Conservation (phyloP, 768 basidiomycete species). For the Xerocomellus chrysenteron region DNA sequence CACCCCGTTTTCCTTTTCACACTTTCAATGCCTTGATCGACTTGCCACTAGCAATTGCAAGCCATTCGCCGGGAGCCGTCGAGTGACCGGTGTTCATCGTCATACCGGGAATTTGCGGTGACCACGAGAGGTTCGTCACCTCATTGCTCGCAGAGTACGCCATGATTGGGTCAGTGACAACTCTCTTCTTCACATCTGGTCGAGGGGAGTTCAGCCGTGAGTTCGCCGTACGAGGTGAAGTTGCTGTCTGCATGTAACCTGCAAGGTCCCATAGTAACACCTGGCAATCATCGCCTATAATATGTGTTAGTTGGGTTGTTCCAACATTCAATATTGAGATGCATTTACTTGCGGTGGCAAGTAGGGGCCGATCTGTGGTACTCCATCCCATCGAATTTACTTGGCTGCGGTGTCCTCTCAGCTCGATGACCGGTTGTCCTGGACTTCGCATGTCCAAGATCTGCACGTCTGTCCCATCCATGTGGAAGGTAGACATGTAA, state of each 20-base stretch:
- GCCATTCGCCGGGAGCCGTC: slow-evolving; percentile 80
- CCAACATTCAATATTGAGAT: background rate
- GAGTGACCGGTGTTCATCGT: slow-evolving; percentile 72
- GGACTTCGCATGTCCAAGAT: slow-evolving; percentile 97
- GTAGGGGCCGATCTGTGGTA: slow-evolving; percentile 73
- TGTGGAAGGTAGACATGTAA: slow-evolving; percentile 96
- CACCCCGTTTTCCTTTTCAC: slow-evolving; percentile 34
- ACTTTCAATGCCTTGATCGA: slow-evolving; percentile 80
- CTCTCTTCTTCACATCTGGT: slow-evolving; percentile 74
- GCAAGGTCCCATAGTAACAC: slow-evolving; percentile 91
- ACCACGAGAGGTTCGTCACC: slow-evolving; percentile 86
- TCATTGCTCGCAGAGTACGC: slow-evolving; percentile 78
- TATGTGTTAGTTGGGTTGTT: background rate
- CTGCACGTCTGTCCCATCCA: slow-evolving; percentile 86
- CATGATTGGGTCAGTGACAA: slow-evolving; percentile 76
- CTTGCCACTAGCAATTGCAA: slow-evolving; percentile 82
- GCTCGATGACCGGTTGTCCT: slow-evolving; percentile 91
- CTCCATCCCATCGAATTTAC: slow-evolving; percentile 94
- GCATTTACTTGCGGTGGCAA: slow-evolving; percentile 83
- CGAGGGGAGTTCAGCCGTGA: slow-evolving; percentile 78
- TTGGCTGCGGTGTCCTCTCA: slow-evolving; percentile 77
- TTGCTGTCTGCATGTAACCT: slow-evolving; percentile 55
- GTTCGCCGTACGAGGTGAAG: slow-evolving; percentile 67
- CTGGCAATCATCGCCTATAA: slow-evolving; percentile 87
- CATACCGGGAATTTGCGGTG: slow-evolving; percentile 78